Conservation (phyloP, 305 asterid species). For the Plantago rigida region DNA sequence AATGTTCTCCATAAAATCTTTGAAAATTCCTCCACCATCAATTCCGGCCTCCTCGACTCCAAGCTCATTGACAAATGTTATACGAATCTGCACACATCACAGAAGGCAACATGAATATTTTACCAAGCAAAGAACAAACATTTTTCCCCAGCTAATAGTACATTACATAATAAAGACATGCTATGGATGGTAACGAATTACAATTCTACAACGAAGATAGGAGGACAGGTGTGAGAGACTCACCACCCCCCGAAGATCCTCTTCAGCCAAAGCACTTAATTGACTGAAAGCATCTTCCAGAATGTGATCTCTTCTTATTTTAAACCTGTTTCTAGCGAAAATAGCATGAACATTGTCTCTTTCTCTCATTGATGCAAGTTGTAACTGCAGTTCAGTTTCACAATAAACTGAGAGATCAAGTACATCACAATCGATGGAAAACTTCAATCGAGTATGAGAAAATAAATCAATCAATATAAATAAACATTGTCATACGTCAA, state of each 20-base stretch:
- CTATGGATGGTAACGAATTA: conserved; percentile 5
- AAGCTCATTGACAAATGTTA: conserved; percentile 78
- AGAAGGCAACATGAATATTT: conserved; percentile 20
- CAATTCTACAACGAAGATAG: conserved; percentile 11
- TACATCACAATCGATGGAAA: conserved; percentile 6
- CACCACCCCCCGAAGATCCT: conserved; percentile 85
- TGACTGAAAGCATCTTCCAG: conserved; percentile 88
- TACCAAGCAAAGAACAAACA: conserved; percentile 9
- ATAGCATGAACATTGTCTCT: conserved; percentile 47
- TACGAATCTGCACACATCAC: conserved; percentile 60
- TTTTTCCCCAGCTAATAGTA: not conserved
- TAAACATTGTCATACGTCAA: conserved; percentile 22
- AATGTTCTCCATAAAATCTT: conserved; percentile 95
- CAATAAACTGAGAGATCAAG: conserved; percentile 14
- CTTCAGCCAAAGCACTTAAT: conserved; percentile 64
- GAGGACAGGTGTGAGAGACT: conserved; percentile 19
- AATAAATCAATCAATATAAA: conserved; percentile 14
- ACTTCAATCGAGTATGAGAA: not conserved
- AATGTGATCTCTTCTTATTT: conserved; percentile 78
- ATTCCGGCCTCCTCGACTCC: conserved; percentile 99
- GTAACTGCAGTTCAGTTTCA: conserved; percentile 56
- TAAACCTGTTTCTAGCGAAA: conserved; percentile 57
- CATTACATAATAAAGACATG: not conserved
- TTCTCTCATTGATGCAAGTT: conserved; percentile 57
- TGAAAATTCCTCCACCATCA: conserved; percentile 99